Evolutionary conservation across 768 basidiomycete genomes (phyloP), one percentile per base, ranked within the genome.

Genomic region (Boletus vermiculosoides): DNA sequence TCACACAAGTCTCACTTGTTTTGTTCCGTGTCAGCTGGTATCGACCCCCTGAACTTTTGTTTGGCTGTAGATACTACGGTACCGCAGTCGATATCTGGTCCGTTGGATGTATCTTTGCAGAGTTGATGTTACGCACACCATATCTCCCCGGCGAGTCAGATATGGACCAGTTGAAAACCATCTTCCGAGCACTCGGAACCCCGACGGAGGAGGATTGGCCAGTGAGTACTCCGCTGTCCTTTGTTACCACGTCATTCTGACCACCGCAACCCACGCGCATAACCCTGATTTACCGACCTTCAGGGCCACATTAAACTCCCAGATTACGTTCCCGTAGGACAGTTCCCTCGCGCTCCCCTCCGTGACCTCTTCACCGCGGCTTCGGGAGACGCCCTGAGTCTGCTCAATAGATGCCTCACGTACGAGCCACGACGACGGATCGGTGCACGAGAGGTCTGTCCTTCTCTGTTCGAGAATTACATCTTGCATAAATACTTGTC

Each of bases 141-240:
- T 99, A 97, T 67, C 81, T 98, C 28, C 88, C 97, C 2, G 97
- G 95, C 18, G 95, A 97, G 62, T 90, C 85, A 50, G 97, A 98
- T 71, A 89, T 99, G 83, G 96, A 97, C 72, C 97, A 99, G 68
- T 75, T 99, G 33, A 95, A 94, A 71, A 92, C 89, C 36, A 95
- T 86, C 50, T 98, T 97, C 70, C 86, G 90, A 45, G 97, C 96
- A 0, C 80, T 99, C 25, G 97, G 97, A 0, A 95, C 96, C 10
- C 97, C 97, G 1, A 90, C 93, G 0, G 97, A 98, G 69, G 88
- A 93, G 50, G 96, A 98, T 23, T 99, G 97, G 97, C 96, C 95
- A 2, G 94, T 94, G 74, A 55, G 85, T 75, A 18, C 40, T 33
- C 50, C 12, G 1, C n/a, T 7, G 30, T 20, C 36, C 20, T 28